Evolutionary conservation across 345 rosid genomes (phyloP).

Genomic region (Camelina laxa): DNA sequence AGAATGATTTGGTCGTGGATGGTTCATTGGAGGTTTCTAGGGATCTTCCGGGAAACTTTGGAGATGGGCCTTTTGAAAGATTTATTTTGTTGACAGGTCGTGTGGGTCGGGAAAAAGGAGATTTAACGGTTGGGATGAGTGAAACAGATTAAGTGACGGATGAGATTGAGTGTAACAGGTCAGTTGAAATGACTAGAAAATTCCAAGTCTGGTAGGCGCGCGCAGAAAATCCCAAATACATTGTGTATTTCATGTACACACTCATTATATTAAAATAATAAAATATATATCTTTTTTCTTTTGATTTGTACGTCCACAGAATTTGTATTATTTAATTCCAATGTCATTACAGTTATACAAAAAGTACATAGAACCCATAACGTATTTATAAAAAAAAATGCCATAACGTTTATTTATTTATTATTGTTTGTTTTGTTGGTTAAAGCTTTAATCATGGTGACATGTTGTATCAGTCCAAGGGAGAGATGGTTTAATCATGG

Average conservation of each 20-base stretch:
- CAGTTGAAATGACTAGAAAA: slow-evolving; percentile 41
- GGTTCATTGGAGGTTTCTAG: slow-evolving; percentile 42
- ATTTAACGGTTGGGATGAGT: slow-evolving; percentile 32
- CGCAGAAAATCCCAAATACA: slow-evolving; percentile 37
- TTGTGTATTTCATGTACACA: slow-evolving; percentile 26
- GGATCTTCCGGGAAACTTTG: slow-evolving; percentile 47
- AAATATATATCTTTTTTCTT: slow-evolving; percentile 3
- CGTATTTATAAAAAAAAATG: too few species aligned
- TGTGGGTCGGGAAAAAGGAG: slow-evolving; percentile 37
- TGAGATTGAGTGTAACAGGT: slow-evolving; percentile 16
- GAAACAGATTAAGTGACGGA: slow-evolving; percentile 3
- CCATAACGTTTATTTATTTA: background rate
- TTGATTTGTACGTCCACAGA: slow-evolving; percentile 10
- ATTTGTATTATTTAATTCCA: background rate
- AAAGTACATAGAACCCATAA: background rate
- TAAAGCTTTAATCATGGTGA: background rate
- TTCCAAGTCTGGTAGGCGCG: slow-evolving; percentile 49
- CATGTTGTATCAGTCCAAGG: slow-evolving; percentile 1
- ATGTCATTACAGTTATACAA: background rate
- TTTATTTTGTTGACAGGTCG: slow-evolving; percentile 43
- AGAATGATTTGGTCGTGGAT: slow-evolving; percentile 34
- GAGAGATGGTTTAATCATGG: background rate
- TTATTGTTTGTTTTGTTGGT: background rate
- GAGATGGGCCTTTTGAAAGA: slow-evolving; percentile 31
- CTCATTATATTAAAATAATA: background rate